Conservation (phyloP, 768 basidiomycete species). For the Lanmaoa pseudosensibilis region DNA sequence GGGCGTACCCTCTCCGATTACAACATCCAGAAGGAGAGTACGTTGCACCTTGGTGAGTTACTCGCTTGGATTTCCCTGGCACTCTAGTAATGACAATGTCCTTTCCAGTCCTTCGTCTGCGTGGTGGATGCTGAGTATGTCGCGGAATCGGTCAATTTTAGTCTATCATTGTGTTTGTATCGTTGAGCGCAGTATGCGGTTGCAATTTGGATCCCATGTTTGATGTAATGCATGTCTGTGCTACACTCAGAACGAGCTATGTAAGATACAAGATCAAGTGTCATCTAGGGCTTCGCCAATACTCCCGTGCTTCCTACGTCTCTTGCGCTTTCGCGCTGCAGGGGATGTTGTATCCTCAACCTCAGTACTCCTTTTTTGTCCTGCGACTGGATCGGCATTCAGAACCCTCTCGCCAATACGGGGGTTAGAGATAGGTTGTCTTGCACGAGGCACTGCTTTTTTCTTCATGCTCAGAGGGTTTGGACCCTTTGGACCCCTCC, state of each 20-base stretch:
- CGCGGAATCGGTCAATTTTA: not conserved
- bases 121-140: slow-evolving; percentile 61
- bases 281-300: not conserved
- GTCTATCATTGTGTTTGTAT: slow-evolving; percentile 6
- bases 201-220: not conserved
- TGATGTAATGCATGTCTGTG: no score
- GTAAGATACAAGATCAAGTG: not conserved
- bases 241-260: no score
- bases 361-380: slow-evolving; percentile 22
- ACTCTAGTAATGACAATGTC: not conserved
- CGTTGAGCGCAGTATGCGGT: not conserved
- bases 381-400: not conserved
- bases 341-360: not conserved
- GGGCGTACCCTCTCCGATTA: slow-evolving; percentile 77
- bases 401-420: not conserved
- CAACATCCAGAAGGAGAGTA: slow-evolving; percentile 75
- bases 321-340: slow-evolving; percentile 22
- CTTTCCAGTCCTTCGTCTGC: slow-evolving; percentile 64
- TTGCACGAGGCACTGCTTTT: slow-evolving; percentile 47
- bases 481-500: slow-evolving; percentile 77
- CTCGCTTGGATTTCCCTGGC: not conserved
- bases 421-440: not conserved
- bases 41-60: slow-evolving; percentile 54
- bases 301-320: slow-evolving; percentile 17
- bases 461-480: slow-evolving; percentile 94